These are phyloP conservation scores for Beta corolliflora DNA, from an alignment of 179 eudicot species.

Conservation along the genomic window DNA sequence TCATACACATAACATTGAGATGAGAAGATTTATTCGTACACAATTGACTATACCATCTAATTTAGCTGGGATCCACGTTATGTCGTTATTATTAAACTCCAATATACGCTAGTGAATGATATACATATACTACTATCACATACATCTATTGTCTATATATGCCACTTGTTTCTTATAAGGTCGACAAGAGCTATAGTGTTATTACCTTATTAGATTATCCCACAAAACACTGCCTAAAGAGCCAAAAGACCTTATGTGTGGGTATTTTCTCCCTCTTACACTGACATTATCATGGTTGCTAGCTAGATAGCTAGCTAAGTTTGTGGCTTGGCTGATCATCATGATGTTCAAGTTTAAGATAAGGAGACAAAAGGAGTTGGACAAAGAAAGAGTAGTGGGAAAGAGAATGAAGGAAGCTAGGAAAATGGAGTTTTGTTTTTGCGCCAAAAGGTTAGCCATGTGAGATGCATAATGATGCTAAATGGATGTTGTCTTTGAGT, in stretches of 20 bases:
- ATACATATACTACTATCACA: background rate
- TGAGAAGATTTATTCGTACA: no score
- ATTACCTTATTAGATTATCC: constrained; percentile 28
- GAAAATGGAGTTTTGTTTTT: constrained; percentile 10
- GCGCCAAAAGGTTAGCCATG: constrained; percentile 28
- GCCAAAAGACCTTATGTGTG: constrained; percentile 27
- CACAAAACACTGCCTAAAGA: constrained; percentile 20
- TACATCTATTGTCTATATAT: background rate
- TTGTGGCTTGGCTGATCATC: constrained; percentile 32
- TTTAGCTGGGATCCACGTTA: no score
- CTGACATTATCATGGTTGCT: constrained; percentile 35
- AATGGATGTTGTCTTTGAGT: constrained; percentile 22
- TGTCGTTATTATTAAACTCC: no score
- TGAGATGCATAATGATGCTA: constrained; percentile 36
- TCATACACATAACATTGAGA: no score
- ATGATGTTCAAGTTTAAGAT: constrained; percentile 29
- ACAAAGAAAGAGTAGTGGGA: background rate
- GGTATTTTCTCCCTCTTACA: constrained; percentile 18
- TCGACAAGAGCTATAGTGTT: constrained; percentile 26
- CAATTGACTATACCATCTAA: no score
- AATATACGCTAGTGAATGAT: background rate
- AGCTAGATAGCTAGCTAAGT: background rate
- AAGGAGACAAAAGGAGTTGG: constrained; percentile 32
- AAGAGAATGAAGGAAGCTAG: background rate
- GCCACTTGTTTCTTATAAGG: constrained; percentile 29